These are phyloP conservation scores for Xylaria sp. DNA, from an alignment of 2,329 filamentous ascomycete species.

Conservation along the genomic window DNA sequence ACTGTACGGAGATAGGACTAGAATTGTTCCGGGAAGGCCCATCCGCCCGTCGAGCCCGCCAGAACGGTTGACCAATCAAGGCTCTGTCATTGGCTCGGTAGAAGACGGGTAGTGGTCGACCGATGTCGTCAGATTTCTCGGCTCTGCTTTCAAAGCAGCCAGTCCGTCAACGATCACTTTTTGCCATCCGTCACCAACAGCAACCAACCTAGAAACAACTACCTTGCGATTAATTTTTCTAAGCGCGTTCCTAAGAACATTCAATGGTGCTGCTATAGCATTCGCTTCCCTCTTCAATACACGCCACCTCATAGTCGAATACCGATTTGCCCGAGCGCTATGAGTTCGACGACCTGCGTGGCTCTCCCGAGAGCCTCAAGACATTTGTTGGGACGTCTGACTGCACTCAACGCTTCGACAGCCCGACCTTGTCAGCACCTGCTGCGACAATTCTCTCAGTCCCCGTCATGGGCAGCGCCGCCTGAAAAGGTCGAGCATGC, in stretches of 20 bases:
- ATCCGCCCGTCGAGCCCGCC: neutral
- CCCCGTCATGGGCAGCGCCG: slow-evolving; percentile 31
- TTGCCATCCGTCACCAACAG: slow-evolving; percentile 20
- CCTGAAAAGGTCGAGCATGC: slow-evolving; percentile 33
- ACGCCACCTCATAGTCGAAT: neutral
- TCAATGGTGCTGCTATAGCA: neutral
- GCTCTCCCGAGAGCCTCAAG: slow-evolving; percentile 38
- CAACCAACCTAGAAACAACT: neutral
- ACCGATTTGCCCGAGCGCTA: slow-evolving; percentile 27
- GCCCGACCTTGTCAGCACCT: slow-evolving; percentile 44
- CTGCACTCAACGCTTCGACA: slow-evolving; percentile 44
- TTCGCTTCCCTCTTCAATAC: neutral
- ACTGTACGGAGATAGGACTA: neutral
- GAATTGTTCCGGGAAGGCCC: neutral
- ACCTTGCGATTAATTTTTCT: neutral
- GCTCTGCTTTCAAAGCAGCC: slow-evolving; percentile 24
- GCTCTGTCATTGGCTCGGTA: slow-evolving; percentile 42
- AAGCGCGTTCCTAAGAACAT: too few species aligned
- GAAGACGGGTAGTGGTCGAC: slow-evolving; percentile 36
- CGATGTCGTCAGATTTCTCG: slow-evolving; percentile 35
- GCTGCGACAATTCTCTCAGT: slow-evolving; percentile 46
- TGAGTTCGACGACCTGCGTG: slow-evolving; percentile 47
- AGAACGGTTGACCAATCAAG: slow-evolving; percentile 35
- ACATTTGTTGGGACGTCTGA: slow-evolving; percentile 29
- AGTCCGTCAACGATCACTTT: slow-evolving; percentile 35